These are phyloP conservation scores for Aspergillus quadricinctus DNA, from an alignment of 2,329 filamentous ascomycete genomes.

Conservation along the genomic window DNA sequence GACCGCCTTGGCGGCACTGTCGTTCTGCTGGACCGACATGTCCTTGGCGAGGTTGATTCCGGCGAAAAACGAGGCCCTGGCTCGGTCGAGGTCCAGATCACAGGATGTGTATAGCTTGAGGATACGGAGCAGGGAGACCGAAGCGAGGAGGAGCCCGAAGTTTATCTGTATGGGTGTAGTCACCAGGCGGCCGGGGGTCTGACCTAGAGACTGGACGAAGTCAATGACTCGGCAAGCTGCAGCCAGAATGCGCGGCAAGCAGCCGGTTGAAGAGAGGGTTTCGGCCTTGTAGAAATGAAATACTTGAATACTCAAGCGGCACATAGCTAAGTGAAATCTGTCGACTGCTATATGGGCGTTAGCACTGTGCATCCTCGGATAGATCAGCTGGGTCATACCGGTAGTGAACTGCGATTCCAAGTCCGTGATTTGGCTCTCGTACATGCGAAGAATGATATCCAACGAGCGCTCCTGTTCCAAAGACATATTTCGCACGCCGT, in stretches of 20 bases:
- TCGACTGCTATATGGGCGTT: constrained; percentile 24
- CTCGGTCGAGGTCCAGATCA: constrained; percentile 31
- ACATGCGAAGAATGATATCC: constrained; percentile 33
- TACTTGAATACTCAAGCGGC: constrained; percentile 30
- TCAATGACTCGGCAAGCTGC: constrained; percentile 31
- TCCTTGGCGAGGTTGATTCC: constrained; percentile 37
- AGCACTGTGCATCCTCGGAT: not conserved
- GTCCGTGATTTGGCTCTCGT: constrained; percentile 34
- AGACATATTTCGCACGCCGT: constrained; percentile 36
- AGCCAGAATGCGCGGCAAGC: constrained; percentile 21
- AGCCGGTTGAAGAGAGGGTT: constrained; percentile 22
- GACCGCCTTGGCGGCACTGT: constrained; percentile 31
- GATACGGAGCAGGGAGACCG: constrained; percentile 32
- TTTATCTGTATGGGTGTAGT: constrained; percentile 26
- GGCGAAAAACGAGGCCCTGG: constrained; percentile 31
- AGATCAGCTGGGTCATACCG: constrained; percentile 17
- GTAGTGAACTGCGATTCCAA: constrained; percentile 30
- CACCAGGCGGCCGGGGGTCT: constrained; percentile 16
- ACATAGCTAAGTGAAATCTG: constrained; percentile 24
- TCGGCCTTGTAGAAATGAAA: constrained; percentile 36
- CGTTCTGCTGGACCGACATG: constrained; percentile 35
- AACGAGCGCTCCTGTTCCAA: constrained; percentile 36
- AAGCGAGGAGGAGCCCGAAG: constrained; percentile 29
- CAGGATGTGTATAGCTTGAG: constrained; percentile 31
- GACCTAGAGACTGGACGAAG: constrained; percentile 19